Evolutionary conservation across 345 rosid genomes (phyloP).

Genomic region (Lepidium didymum): DNA sequence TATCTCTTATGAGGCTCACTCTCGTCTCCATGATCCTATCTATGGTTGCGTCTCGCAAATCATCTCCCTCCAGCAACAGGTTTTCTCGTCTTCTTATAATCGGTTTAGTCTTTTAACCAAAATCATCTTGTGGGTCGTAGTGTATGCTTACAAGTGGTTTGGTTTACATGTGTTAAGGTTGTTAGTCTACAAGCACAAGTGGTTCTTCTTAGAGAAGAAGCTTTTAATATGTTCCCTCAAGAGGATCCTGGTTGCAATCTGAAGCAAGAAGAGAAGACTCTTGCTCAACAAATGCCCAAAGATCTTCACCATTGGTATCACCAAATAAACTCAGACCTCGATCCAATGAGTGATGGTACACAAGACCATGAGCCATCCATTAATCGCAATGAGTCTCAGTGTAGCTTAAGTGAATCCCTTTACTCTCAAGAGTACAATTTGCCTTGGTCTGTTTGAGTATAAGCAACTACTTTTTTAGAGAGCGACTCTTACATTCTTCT

Average conservation of each 20-base stretch:
- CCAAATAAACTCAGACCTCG: constrained; percentile 10
- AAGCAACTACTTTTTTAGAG: background rate
- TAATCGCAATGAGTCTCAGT: constrained; percentile 5
- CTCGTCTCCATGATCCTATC: constrained; percentile 91
- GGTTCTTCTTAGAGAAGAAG: constrained; percentile 70
- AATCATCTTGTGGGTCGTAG: too few relatives aligned
- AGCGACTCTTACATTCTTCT: background rate
- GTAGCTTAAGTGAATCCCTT: constrained; percentile 21
- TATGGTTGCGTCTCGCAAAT: constrained; percentile 96
- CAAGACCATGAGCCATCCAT: background rate
- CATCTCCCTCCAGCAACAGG: constrained; percentile 96
- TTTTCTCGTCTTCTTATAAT: background rate
- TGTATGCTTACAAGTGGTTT: background rate
- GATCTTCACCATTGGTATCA: constrained; percentile 59
- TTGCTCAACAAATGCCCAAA: constrained; percentile 29
- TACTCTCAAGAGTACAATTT: constrained; percentile 3
- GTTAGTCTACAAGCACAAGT: constrained; percentile 79
- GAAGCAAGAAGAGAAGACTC: constrained; percentile 30
- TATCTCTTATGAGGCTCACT: constrained; percentile 92
- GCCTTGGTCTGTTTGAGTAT: constrained; percentile 16
- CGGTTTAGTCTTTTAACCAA: too few relatives aligned
- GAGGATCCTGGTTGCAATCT: constrained; percentile 15
- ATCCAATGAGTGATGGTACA: constrained; percentile 1
- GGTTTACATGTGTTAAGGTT: constrained; percentile 39
- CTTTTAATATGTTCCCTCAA: constrained; percentile 41